phyloP scores from a whole-genome alignment of 352 stramenopile species.

The Phytophthora brassicae region DNA sequence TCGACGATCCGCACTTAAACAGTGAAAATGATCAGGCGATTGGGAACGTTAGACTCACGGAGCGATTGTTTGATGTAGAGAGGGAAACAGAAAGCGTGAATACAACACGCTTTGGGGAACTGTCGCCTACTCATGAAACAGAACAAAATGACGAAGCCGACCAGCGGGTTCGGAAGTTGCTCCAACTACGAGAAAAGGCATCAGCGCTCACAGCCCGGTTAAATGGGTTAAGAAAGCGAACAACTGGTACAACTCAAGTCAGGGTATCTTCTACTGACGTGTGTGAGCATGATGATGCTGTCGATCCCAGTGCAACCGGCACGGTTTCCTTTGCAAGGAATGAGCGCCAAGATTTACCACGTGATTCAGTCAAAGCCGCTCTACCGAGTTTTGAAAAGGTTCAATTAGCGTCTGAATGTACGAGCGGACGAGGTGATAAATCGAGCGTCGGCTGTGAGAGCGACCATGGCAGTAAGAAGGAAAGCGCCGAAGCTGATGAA shows the following conservation, averaged over 20 bases:
- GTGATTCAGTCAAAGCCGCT: neutral
- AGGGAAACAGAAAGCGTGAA: neutral
- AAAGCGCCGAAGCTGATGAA: neutral
- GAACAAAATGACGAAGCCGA: neutral
- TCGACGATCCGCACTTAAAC: slow-evolving; percentile 11
- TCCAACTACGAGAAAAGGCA: slow-evolving; percentile 30
- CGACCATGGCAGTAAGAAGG: neutral
- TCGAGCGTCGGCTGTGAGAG: neutral
- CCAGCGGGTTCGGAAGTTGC: slow-evolving; percentile 29
- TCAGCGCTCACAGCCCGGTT: slow-evolving; percentile 23
- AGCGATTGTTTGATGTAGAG: neutral
- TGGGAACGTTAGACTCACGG: slow-evolving; percentile 11
- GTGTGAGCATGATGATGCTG: neutral
- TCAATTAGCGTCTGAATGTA: neutral
- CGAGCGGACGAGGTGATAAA: neutral
- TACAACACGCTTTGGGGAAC: neutral
- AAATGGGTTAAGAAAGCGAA: slow-evolving; percentile 20
- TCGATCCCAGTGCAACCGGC: neutral
- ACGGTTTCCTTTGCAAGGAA: neutral
- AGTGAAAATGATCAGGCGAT: slow-evolving; percentile 24
- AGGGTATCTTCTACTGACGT: neutral
- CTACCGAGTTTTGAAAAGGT: neutral
- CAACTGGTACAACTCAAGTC: neutral
- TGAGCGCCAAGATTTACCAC: neutral
- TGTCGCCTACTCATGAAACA: neutral